Evolutionary conservation across 2,329 filamentous ascomycete species (phyloP).

Genomic region (Xenoacremonium recifei): DNA sequence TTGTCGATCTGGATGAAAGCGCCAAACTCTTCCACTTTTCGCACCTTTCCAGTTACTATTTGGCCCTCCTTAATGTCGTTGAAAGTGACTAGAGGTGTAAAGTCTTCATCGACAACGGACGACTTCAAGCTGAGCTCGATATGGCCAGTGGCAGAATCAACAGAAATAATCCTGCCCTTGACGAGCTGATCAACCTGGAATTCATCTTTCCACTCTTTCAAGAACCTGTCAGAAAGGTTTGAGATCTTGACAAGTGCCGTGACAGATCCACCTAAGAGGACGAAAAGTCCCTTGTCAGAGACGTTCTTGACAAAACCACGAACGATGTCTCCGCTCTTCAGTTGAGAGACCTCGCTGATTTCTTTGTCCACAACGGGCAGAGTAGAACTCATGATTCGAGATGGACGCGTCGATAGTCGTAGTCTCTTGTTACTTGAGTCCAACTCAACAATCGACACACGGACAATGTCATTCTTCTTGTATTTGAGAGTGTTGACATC

Average conservation of each 20-base stretch:
- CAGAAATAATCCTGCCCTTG: slow-evolving; percentile 75
- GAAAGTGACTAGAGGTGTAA: slow-evolving; percentile 69
- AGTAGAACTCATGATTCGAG: slow-evolving; percentile 84
- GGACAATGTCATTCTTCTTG: slow-evolving; percentile 81
- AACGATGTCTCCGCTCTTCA: slow-evolving; percentile 75
- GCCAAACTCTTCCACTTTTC: slow-evolving; percentile 92
- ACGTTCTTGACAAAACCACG: slow-evolving; percentile 93
- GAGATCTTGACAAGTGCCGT: slow-evolving; percentile 81
- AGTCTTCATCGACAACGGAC: slow-evolving; percentile 78
- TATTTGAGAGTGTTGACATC: slow-evolving; percentile 73
- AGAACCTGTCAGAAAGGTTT: slow-evolving; percentile 83
- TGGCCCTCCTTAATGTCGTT: slow-evolving; percentile 78
- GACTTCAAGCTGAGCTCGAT: slow-evolving; percentile 85
- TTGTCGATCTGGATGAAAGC: slow-evolving; percentile 90
- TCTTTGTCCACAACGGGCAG: slow-evolving; percentile 79
- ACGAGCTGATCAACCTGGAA: slow-evolving; percentile 90
- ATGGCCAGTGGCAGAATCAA: slow-evolving; percentile 67
- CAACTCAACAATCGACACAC: slow-evolving; percentile 79
- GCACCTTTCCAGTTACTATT: slow-evolving; percentile 82
- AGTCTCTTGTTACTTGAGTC: slow-evolving; percentile 84
- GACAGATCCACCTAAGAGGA: slow-evolving; percentile 77
- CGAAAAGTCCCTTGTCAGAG: slow-evolving; percentile 83
- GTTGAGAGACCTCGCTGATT: slow-evolving; percentile 66
- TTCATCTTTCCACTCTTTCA: slow-evolving; percentile 93
- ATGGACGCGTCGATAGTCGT: slow-evolving; percentile 78